phyloP scores from a whole-genome alignment of 75 land plant species.

The Picea sitchensis region DNA sequence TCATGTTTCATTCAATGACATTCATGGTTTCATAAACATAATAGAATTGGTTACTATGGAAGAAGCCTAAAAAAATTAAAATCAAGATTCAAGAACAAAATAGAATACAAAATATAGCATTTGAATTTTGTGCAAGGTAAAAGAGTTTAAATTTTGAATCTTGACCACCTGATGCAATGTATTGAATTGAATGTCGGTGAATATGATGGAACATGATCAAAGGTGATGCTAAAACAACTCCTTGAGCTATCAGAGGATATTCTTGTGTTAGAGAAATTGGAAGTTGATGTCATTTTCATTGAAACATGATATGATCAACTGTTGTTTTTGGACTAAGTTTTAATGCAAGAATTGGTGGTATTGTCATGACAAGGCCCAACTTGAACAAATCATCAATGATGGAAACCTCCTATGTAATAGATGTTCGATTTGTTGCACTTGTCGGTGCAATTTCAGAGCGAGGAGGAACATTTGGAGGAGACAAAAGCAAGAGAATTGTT shows the following conservation, averaged over 20 bases:
- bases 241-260: slow-evolving; percentile 51
- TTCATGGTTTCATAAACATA: no score
- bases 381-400: slow-evolving; percentile 86
- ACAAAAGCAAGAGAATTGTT: slow-evolving; percentile 10
- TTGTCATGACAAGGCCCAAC: slow-evolving; percentile 36
- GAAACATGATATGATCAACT: slow-evolving; percentile 74
- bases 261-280: slow-evolving; percentile 75
- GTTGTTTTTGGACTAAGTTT: slow-evolving; percentile 73
- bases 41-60: no score
- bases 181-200: slow-evolving; percentile 78
- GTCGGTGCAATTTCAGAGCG: slow-evolving; percentile 16
- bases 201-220: slow-evolving; percentile 78
- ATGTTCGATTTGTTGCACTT: slow-evolving; percentile 18
- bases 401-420: slow-evolving; percentile 14
- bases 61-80: no score
- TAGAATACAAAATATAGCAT: neutral
- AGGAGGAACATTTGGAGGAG: slow-evolving; percentile 16
- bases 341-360: slow-evolving; percentile 42
- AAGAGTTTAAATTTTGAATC: slow-evolving; percentile 93
- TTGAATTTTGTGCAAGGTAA: slow-evolving; percentile 85
- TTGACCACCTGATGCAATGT: slow-evolving; percentile 96
- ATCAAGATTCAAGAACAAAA: no score
- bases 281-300: slow-evolving; percentile 91
- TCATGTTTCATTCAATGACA: no score
- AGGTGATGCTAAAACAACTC: slow-evolving; percentile 56